Evolutionary conservation across 345 rosid genomes (phyloP).

Genomic region (Noccaea bulbosa): DNA sequence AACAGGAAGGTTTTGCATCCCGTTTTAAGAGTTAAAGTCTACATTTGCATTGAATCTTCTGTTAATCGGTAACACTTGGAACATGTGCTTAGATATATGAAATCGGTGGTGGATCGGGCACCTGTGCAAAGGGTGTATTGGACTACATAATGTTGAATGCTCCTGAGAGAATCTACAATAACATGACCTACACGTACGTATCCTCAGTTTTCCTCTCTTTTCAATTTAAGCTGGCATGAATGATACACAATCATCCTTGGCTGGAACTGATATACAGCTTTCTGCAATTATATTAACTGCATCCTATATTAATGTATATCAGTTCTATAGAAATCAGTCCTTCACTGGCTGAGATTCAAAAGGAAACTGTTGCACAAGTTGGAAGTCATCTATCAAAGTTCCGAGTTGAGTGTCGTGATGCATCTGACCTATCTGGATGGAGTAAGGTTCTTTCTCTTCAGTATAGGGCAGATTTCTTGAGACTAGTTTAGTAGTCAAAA

Average conservation of each 20-base stretch:
- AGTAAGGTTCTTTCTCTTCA: conserved; percentile 49
- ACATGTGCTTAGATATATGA: conserved; percentile 77
- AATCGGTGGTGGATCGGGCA: conserved; percentile 99
- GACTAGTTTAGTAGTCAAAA: background rate
- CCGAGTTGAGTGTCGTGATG: conserved; percentile 92
- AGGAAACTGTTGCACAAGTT: conserved; percentile 86
- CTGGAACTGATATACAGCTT: conserved; percentile 10
- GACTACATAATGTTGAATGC: conserved; percentile 97
- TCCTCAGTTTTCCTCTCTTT: conserved; percentile 18
- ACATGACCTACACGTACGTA: conserved; percentile 87
- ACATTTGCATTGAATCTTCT: conserved; percentile 6
- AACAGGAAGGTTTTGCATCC: background rate
- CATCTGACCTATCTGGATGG: conserved; percentile 87
- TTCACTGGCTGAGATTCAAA: conserved; percentile 80
- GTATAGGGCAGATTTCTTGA: conserved; percentile 21
- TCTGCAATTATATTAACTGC: conserved; percentile 6
- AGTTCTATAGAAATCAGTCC: conserved; percentile 98
- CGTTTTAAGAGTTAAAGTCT: background rate
- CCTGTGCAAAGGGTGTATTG: conserved; percentile 90
- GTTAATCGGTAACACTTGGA: conserved; percentile 7
- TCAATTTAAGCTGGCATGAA: conserved; percentile 19
- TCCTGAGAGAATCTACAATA: conserved; percentile 86
- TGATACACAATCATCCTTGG: background rate
- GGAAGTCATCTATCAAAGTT: conserved; percentile 79
- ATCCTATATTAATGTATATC: conserved; percentile 29